A percentile compares a stretch with the other conserved stretches of the same genome.
Conservation (phyloP, 2,329 filamentous ascomycete genomes). For the Diaporthe sp. region DNA sequence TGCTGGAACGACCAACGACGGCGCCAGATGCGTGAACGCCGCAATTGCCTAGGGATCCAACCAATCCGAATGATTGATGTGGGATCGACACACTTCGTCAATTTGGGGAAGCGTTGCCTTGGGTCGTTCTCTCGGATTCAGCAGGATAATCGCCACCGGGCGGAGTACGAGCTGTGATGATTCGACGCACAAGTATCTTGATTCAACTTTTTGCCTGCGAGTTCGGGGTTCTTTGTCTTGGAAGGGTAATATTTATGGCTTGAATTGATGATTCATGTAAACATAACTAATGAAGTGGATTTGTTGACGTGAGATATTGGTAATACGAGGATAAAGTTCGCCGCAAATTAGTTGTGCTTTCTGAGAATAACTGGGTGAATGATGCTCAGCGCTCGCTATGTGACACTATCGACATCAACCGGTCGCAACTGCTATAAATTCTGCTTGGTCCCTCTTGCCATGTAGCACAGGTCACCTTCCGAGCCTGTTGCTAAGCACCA, state of each 20-base stretch:
- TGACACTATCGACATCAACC: background rate
- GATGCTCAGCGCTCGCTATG: background rate
- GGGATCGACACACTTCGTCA: background rate
- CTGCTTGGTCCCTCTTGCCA: too few relatives aligned
- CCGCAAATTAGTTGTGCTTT: background rate
- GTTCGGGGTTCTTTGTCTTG: background rate
- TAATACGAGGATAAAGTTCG: background rate
- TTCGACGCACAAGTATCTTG: background rate
- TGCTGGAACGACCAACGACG: background rate
- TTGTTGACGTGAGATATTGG: background rate
- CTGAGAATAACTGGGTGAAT: background rate
- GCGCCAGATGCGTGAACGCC: background rate
- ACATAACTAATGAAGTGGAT: background rate
- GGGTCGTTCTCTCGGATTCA: background rate
- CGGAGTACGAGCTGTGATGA: background rate
- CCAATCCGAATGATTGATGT: background rate
- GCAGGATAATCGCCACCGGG: background rate
- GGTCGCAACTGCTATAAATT: background rate
- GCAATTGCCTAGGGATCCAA: background rate
- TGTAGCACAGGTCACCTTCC: too few relatives aligned
- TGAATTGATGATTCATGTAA: conserved; percentile 8
- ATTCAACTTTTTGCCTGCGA: background rate
- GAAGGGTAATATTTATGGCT: background rate
- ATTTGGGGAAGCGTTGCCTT: background rate
- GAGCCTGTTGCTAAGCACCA: background rate